These are phyloP conservation scores for Cladophialophora immunda DNA, from an alignment of 2,329 filamentous ascomycete species.

Conservation along the genomic window DNA sequence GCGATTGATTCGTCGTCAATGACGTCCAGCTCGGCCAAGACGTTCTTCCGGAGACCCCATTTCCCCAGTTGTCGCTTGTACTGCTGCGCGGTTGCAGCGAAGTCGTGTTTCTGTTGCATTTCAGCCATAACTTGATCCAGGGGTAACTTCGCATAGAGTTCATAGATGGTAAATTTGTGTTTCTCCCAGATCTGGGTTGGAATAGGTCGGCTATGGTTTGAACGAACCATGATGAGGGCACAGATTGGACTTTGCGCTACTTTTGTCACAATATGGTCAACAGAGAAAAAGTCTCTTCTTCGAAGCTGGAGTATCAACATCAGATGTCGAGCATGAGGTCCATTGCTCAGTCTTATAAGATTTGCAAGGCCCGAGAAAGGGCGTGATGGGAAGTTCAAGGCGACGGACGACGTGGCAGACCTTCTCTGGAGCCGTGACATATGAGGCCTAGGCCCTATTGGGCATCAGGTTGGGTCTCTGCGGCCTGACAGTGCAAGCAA, in stretches of 20 bases:
- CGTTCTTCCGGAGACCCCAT: slow-evolving; percentile 11
- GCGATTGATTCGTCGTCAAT: slow-evolving; percentile 7
- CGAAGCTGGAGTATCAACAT: neutral
- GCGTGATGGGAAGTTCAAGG: neutral
- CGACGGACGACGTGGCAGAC: neutral
- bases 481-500: neutral
- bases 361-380: neutral
- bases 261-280: neutral
- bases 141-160: neutral
- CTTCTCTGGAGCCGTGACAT: neutral
- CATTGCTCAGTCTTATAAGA: slow-evolving; percentile 1
- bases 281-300: neutral
- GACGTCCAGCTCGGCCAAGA: neutral
- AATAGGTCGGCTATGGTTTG: slow-evolving; percentile 5
- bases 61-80: slow-evolving; percentile 14
- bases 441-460: neutral
- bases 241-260: neutral
- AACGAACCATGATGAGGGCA: neutral
- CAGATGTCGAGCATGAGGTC: neutral
- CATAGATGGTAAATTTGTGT: slow-evolving; percentile 5
- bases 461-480: neutral
- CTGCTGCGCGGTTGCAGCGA: slow-evolving; percentile 4
- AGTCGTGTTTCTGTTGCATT: slow-evolving; percentile 7
- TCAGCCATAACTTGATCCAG: slow-evolving; percentile 6
- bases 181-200: slow-evolving; percentile 6